Percentiles rank a stretch among this genome's conserved stretches.
Conservation (phyloP, 2,329 filamentous ascomycete species). For the Ceratocystis alfenasii region DNA sequence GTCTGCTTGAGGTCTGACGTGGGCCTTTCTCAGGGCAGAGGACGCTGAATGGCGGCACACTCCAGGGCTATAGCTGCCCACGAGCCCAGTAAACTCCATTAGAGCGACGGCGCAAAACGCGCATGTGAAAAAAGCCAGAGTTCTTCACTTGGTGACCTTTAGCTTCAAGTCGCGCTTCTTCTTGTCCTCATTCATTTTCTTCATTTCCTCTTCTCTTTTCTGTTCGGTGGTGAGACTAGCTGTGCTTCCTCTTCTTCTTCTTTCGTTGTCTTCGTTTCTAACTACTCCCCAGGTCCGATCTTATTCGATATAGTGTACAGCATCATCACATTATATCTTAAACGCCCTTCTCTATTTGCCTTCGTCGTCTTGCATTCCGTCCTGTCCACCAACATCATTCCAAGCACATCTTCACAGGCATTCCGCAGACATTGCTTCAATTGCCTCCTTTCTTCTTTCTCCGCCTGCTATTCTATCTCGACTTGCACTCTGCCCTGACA, state of each 20-base stretch:
- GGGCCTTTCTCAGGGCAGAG: neutral
- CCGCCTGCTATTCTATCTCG: neutral
- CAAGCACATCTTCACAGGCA: neutral
- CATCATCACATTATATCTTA: neutral
- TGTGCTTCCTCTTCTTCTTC: slow-evolving; percentile 1
- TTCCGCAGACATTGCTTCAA: neutral
- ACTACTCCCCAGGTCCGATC: neutral
- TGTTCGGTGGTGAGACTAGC: neutral
- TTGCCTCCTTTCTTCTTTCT: neutral
- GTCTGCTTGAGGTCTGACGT: neutral
- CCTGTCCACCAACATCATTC: slow-evolving; percentile 7
- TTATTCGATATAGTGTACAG: neutral
- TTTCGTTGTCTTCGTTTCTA: neutral
- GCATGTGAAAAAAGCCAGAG: neutral
- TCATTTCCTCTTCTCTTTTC: neutral
- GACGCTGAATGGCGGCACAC: neutral
- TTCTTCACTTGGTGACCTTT: neutral
- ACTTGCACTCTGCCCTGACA: neutral
- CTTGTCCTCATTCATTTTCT: neutral
- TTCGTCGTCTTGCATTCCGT: neutral
- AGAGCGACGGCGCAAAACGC: neutral
- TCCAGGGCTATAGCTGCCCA: neutral
- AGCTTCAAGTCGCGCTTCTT: neutral
- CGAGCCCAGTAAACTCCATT: neutral
- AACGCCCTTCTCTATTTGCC: neutral